Evolutionary conservation across 345 rosid genomes (phyloP).

Genomic region (Gossypium herbaceum): DNA sequence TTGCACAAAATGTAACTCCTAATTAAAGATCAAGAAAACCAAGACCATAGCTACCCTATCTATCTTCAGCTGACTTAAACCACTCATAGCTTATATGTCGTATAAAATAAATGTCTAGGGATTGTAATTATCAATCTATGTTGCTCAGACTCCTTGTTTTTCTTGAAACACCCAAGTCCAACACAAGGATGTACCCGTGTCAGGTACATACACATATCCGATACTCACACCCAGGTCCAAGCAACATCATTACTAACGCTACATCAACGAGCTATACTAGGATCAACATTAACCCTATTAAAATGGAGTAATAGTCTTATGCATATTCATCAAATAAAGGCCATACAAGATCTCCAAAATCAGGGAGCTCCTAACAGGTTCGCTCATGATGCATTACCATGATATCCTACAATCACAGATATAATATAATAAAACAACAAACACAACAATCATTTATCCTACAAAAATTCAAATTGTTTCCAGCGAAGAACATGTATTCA

Average conservation of each 20-base stretch:
- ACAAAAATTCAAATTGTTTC: not conserved
- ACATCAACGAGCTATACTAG: not conserved
- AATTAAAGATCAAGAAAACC: not conserved
- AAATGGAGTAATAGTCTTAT: not conserved
- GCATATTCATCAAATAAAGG: not conserved
- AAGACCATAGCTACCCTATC: not conserved
- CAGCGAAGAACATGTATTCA: not conserved
- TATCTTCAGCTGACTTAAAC: not conserved
- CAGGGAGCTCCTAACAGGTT: no score
- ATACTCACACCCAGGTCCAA: no score
- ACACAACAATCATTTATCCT: not conserved
- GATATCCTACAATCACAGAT: not conserved
- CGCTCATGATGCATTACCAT: no score
- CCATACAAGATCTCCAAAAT: no score
- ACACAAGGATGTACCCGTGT: no score
- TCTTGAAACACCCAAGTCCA: no score
- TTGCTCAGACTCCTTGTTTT: no score
- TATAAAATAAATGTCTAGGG: not conserved
- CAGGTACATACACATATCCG: no score
- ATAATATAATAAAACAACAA: not conserved
- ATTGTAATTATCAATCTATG: not conserved
- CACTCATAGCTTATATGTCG: not conserved
- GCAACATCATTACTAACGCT: no score
- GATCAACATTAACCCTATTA: not conserved
- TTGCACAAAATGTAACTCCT: not conserved